Percentiles rank a stretch among this genome's conserved stretches.
Evolutionary conservation across 192 early-diverging fungal genomes (phyloP).

Genomic region (Dissophora globulifera): DNA sequence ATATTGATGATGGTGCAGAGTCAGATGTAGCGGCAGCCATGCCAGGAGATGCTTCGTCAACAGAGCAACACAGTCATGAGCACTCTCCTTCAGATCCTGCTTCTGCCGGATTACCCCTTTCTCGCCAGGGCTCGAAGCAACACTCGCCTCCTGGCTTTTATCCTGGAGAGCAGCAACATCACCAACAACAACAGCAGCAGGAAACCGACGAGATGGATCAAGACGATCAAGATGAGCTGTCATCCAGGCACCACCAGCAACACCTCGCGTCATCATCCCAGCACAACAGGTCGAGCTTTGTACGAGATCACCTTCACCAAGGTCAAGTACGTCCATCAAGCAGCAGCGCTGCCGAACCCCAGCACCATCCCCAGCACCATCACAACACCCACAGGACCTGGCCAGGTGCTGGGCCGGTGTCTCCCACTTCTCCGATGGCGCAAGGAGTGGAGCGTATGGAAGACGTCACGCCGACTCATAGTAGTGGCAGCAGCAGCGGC

Average conservation of each 20-base stretch:
- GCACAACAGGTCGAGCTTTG: background rate
- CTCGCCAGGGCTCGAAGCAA: conserved; percentile 17
- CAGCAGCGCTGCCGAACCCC: no score
- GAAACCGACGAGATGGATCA: conserved; percentile 25
- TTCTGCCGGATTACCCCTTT: background rate
- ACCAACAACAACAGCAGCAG: conserved; percentile 13
- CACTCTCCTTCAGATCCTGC: background rate
- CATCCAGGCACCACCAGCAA: conserved; percentile 10
- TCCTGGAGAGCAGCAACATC: background rate
- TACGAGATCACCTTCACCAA: conserved; percentile 3
- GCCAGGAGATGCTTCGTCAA: background rate
- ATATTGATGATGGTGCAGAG: conserved; percentile 8
- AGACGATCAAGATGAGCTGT: conserved; percentile 4
- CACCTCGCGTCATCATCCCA: conserved; percentile 4
- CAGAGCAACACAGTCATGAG: background rate
- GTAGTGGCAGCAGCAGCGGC: conserved; percentile 3
- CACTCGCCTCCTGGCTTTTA: conserved; percentile 15
- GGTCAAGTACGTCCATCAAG: no score
- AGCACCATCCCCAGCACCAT: conserved; percentile 12
- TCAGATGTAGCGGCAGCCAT: no score
- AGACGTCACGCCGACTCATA: background rate
- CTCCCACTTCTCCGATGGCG: conserved; percentile 43
- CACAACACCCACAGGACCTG: background rate
- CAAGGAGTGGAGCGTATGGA: conserved; percentile 29
- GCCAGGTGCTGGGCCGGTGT: conserved; percentile 4